Base-by-base conservation (phyloP, 2,329 filamentous ascomycete genomes). In the Monilinia polystroma region DNA sequence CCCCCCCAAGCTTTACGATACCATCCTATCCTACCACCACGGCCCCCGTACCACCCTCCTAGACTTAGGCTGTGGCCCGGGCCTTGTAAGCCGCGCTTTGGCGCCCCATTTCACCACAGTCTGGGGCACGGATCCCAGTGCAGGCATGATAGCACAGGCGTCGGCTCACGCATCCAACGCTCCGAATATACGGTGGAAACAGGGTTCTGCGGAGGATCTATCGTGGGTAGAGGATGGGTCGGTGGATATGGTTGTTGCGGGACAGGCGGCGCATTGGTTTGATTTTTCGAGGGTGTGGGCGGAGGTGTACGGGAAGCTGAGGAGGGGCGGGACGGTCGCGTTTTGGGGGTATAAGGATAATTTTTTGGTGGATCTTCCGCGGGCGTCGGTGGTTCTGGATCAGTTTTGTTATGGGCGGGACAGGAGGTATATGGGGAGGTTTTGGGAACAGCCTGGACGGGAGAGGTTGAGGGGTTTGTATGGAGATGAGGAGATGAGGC, bases 291-390 rank as follows among this genome's bases (percentile, higher is more conserved):
- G 78, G 51, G 80, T 83, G 3, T 90, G 85, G 83, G 80, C 80
- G 0, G 82, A 85, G 72, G 74, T 89, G 67, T 78, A 77, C 12
- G 80, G 85, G 16, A 81, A 86, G 10, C 77, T 88, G 52, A 80
- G 82, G 59, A 75, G 76, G 2, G 84, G 84, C 18, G 87, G 86
- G 20, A 85, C 84, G 0, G 71, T 90, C n/a, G 86, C 86, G 0
- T 86, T 87, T 73, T 89, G 84, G 84, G 86, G 86, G 2, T 90
- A 90, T 76, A 86, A 85, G 72, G 87, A 90, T 76, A 86, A 84
- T 72, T 79, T 86, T 45, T 81, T 90, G 63, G 76, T 86, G 20
- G 82, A 84, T 29, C 81, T 81, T 70, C 81, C 83, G 8, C 72
- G 73, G 45, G 84, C 85, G 20, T 86, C 83, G 32, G 73, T 74